Percentiles rank a stretch among this genome's conserved stretches.
phyloP scores from a whole-genome alignment of 2,329 filamentous ascomycete genomes.

The Cytospora paraplurivora region DNA sequence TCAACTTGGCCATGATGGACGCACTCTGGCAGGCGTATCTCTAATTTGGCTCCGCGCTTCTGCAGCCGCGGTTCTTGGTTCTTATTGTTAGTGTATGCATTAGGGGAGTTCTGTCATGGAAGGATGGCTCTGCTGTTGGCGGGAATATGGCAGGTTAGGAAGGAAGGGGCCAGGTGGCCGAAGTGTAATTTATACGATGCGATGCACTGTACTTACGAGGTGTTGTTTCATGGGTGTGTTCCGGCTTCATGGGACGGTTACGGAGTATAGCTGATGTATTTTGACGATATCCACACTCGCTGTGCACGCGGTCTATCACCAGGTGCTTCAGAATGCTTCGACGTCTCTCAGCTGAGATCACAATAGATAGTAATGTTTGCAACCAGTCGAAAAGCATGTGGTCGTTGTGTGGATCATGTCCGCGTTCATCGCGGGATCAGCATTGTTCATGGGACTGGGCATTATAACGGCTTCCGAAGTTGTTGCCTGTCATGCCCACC shows the following conservation, averaged over 20 bases:
- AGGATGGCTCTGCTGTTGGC: neutral
- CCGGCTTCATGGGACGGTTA: neutral
- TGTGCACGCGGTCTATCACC: neutral
- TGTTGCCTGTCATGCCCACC: neutral
- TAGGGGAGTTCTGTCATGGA: conserved; percentile 7
- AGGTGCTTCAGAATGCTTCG: neutral
- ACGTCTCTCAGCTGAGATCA: neutral
- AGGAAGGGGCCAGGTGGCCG: neutral
- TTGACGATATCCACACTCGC: conserved; percentile 18
- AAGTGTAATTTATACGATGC: neutral
- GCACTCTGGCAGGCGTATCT: conserved; percentile 97
- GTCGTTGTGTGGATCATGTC: neutral
- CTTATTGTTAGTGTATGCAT: neutral
- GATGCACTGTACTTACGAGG: neutral
- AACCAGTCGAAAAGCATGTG: no score
- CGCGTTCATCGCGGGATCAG: neutral
- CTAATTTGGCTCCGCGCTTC: conserved; percentile 43
- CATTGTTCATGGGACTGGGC: neutral
- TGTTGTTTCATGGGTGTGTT: conserved; percentile 7
- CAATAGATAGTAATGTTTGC: neutral
- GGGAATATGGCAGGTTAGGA: neutral
- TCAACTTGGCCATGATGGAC: conserved; percentile 85
- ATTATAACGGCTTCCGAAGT: neutral
- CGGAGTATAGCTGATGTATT: neutral
- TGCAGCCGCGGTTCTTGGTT: neutral